Evolutionary conservation across 257 asterid genomes (phyloP), one percentile per base, ranked within the genome.

Genomic region (Solanum phureja): DNA sequence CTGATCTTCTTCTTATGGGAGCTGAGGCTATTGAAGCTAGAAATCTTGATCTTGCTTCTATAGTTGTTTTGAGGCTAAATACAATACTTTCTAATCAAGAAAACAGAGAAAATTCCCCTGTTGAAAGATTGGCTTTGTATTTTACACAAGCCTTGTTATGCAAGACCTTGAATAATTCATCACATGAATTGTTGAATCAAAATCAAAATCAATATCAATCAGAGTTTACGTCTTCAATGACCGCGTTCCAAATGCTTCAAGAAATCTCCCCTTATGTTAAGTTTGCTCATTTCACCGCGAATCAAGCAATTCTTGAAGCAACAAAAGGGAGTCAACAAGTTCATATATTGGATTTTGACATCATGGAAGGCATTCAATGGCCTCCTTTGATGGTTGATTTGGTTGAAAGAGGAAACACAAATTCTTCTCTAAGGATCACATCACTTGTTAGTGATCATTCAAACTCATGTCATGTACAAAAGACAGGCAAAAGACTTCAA

Each of bases 331-430:
- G 46, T 11, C 86, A 85, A 62, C 87, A 89, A 74, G 87, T 91
- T 73, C 93, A 91, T 83, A 81, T 91, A 68, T 52, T 91, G 29
- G 93, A 91, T 84, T 91, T 91, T 33, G 93, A 91, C 40, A 85
- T 91, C 83, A 73, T 89, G 90, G 92, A 91, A 69, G 93, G 93
- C 10, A 90, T 89, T 35, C 93, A 91, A 56, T 91, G 93, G 93
- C 92, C 92, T 62, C 87, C 92, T 29, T 83, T 91, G 85, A 91
- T 91, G 92, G 89, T 68, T 52, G 93, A 91, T 40, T 86, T 90
- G 8, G 88, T 89, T 5, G 64, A 27, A 27, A 89, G 90, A 83
- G 86, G 71, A 29, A 86, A 83, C 7, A 34, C 77, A 11, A 89
- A 77, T n/a, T 52, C 90, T 8, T 90, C 90, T 16, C 89, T 91